phyloP scores from a whole-genome alignment of 345 rosid genomes.

The Syzygium aqueum region DNA sequence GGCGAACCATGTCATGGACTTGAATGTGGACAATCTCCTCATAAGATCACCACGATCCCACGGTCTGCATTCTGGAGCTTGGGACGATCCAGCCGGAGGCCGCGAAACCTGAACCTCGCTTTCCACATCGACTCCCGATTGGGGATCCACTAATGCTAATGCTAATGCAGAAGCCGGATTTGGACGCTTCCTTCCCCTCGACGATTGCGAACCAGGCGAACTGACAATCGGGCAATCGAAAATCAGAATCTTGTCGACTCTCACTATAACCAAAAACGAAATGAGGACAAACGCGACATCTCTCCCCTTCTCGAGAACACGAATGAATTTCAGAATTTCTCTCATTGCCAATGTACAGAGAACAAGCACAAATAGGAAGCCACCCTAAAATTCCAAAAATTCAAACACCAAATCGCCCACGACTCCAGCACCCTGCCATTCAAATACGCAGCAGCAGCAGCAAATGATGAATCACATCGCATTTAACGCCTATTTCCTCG shows the following conservation, averaged over 20 bases:
- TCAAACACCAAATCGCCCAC: not conserved
- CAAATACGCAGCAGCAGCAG: not conserved
- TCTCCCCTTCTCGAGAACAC: not conserved
- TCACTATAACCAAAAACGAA: not conserved
- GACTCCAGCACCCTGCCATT: not conserved
- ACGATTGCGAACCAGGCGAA: slow-evolving; percentile 22
- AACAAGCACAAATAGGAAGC: not conserved
- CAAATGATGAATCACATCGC: not conserved
- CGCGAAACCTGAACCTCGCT: slow-evolving; percentile 17
- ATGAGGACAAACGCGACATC: not conserved
- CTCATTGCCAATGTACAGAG: not conserved
- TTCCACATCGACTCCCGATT: slow-evolving; percentile 1
- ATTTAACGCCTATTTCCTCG: not conserved
- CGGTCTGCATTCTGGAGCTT: slow-evolving; percentile 64
- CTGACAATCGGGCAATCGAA: slow-evolving; percentile 9
- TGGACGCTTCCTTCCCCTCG: slow-evolving; percentile 52
- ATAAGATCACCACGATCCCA: slow-evolving; percentile 93
- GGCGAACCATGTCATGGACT: slow-evolving; percentile 98
- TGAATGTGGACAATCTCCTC: slow-evolving; percentile 76
- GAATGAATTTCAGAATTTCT: not conserved
- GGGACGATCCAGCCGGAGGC: slow-evolving; percentile 14
- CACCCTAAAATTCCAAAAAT: not conserved
- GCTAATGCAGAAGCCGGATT: slow-evolving; percentile 39
- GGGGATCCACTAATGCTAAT: slow-evolving; percentile 45
- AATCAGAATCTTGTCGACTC: not conserved